Conservation (phyloP, 129 eudicot species). For the Smallanthus sonchifolius region DNA sequence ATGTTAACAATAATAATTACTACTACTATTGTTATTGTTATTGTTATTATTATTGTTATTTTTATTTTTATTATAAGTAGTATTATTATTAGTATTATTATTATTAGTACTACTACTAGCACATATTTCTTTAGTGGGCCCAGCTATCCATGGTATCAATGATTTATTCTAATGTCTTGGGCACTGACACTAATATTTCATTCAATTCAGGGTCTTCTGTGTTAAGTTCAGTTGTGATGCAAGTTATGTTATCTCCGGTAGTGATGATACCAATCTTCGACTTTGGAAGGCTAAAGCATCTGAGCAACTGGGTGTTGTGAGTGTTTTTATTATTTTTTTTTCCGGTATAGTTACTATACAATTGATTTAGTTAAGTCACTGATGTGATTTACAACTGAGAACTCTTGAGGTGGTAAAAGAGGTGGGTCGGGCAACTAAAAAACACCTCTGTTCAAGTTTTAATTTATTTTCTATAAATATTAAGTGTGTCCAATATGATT, state of each 20-base stretch:
- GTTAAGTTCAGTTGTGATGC: conserved; percentile 89
- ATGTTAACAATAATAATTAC: not conserved
- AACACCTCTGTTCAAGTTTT: not conserved
- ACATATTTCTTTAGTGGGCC: not conserved
- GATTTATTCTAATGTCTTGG: not conserved
- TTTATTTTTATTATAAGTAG: not conserved
- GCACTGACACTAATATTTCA: not conserved
- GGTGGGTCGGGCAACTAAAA: not conserved
- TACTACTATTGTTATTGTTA: no score
- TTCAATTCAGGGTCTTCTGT: conserved; percentile 66
- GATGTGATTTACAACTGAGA: not conserved
- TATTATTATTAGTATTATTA: not conserved
- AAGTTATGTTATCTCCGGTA: conserved; percentile 85
- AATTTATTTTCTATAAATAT: not conserved
- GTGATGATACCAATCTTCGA: conserved; percentile 95
- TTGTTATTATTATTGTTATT: no score
- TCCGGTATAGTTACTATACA: not conserved
- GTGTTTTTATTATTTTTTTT: conserved; percentile 6
- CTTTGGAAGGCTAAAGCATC: conserved; percentile 99
- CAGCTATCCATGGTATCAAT: not conserved
- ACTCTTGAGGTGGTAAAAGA: not conserved
- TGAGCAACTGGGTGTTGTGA: conserved; percentile 92
- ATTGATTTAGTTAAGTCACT: not conserved
- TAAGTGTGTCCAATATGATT: not conserved
- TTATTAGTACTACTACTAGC: not conserved